Evolutionary conservation across 805 yeast genomes (phyloP), one percentile per base, ranked within the genome.

Genomic region (Wickerhamomyces kurtzmanii): DNA sequence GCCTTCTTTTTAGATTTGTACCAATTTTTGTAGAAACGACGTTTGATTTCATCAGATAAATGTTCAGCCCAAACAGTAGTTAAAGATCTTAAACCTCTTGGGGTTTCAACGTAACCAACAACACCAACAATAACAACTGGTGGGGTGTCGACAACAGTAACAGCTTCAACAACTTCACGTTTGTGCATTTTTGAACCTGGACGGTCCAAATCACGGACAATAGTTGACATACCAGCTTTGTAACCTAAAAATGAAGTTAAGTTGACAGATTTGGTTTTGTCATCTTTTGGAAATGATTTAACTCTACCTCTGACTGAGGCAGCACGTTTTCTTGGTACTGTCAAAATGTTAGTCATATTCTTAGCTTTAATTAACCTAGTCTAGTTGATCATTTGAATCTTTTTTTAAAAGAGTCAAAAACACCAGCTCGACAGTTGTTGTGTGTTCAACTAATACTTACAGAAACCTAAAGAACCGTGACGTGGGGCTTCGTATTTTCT

Each of bases 11-110:
- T 91, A 53, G 96, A 80, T 80, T 87, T 87, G 95, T 84, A 91
- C 98, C 98, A 91, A 95, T 89, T 91, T 85, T 87, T 91, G 96
- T 91, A 91, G 95, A 91, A 91, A 77, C 96, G 85, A 79, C 98
- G 85, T 83, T 80, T 89, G 69, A 91, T 77, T 72, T 91, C 98
- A 65, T 91, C 98, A 59, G 95, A 82, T 62, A 91, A 78, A 74
- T 91, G 98, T 78, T 91, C 97, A 60, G 98, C 98, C 98, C 98
- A 91, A 64, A 91, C 98, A 59, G 98, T 91, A 68, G 97, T 85
- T 68, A 91, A 80, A 44, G 98, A 85, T 74, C 98, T 86, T 63
- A 91, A 78, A 73, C 98, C 98, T 77, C 96, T 87, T 73, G 98
- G 98, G 57, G 98, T 87, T 75, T 89, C 98, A 59, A 91, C 91